A percentile compares a stretch with the other conserved stretches of the same genome.
Evolutionary conservation across 257 asterid genomes (phyloP).

Genomic region (Solanum bulbocastanum): DNA sequence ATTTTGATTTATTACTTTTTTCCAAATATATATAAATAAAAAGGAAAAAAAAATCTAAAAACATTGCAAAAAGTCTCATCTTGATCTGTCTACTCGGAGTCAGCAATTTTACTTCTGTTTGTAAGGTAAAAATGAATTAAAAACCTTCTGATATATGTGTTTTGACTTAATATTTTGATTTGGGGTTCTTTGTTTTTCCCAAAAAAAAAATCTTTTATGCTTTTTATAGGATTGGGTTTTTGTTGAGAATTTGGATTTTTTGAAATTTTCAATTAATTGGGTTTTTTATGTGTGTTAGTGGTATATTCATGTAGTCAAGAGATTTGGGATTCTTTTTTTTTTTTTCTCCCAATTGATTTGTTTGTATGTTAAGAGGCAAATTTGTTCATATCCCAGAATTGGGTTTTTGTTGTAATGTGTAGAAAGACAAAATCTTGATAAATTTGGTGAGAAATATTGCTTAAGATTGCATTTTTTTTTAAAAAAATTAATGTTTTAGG

Average conservation of each 20-base stretch:
- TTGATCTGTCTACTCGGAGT: not conserved
- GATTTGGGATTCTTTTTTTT: not conserved
- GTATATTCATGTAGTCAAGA: not conserved
- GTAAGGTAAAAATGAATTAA: not conserved
- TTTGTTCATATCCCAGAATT: not conserved
- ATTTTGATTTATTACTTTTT: not conserved
- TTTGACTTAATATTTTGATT: not conserved
- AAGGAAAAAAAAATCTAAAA: not conserved
- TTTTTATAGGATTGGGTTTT: not conserved
- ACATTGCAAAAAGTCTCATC: not conserved
- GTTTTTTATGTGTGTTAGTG: not conserved
- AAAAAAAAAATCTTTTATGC: not conserved
- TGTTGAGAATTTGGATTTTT: not conserved
- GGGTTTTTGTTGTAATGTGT: not conserved
- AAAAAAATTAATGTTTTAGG: not conserved
- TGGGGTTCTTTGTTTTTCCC: not conserved
- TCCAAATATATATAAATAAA: not conserved
- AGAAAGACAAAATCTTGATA: not conserved
- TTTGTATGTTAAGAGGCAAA: not conserved
- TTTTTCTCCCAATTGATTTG: not conserved
- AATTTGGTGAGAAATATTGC: not conserved
- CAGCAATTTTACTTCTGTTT: not conserved
- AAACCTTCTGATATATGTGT: not conserved
- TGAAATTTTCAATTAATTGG: not conserved
- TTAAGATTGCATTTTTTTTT: not conserved